Evolutionary conservation across 1,139 yeast species (phyloP), one percentile per base, ranked within the genome.

Genomic region (Arxiozyma telluris): DNA sequence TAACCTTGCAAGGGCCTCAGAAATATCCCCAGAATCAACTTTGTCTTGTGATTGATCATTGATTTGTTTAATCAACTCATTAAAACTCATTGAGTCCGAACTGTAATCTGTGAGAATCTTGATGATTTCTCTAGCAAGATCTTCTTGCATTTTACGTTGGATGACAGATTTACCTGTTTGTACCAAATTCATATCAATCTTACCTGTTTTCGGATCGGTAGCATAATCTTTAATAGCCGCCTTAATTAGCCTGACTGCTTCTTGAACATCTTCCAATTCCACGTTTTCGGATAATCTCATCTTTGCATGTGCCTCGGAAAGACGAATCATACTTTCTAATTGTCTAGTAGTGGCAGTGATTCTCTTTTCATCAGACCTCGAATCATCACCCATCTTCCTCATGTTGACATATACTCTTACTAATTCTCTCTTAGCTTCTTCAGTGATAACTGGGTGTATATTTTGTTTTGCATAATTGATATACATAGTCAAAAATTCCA

Each of bases 331-430:
- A 57, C 95, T 86, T 71, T 93, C 98, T 57, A 93, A 76, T 69
- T 94, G 98, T 72, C 99, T 81, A 1, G 99, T 93, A 1, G 99
- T 93, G 5, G 99, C 99, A 1, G 99, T 93, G 61, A 93, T 88
- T 64, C 99, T 78, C 72, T 86, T 87, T 61, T 93, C 98, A 7
- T 90, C 77, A 1, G 91, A 76, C 58, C 96, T 77, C 15, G 87
- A 80, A 67, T 91, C 98, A 66, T 93, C 98, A 51, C 98, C 98
- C 60, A 90, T 73, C 67, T 86, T 87, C 64, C 99, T 79, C 96
- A 93, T 91, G 42, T 83, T 94, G 47, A 93, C 98, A 67, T 94
- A 93, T 0, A 89, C 82, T 61, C 82, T 79, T n/a, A 93, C 97
- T 53, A 93, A 78, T 69, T 87, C 96, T 53, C 79, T 82, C 66